Evolutionary conservation across 1,139 yeast species (phyloP), one percentile per base, ranked within the genome.

Genomic region (Lodderomyces pseudojiufengensis): DNA sequence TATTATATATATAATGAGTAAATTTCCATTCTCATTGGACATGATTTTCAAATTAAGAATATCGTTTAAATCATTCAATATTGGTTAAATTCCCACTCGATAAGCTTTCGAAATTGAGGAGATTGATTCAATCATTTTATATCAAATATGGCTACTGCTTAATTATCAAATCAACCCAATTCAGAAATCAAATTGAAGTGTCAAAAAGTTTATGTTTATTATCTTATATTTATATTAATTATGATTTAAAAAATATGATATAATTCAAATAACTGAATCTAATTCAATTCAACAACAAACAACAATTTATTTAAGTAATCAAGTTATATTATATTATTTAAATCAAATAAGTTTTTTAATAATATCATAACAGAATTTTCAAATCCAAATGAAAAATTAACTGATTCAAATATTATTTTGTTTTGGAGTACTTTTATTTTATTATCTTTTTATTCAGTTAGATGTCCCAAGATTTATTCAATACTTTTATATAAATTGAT

Each of bases 351-450:
- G 70, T 11, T 63, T 55, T 36, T 61, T 65, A 22, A 53, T 63
- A 14, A 45, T 59, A 35, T 48, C 55, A 50, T 61, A 31, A 46
- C 40, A 23, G 49, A 46, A 28, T 38, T 44, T 4, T 33, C 33
- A 22, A 41, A 39, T 33, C 33, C 48, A 16, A 41, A 39, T 36
- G 54, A 52, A 5, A 53, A 50, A 29, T 42, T 59, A 14, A 49
- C 57, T 24, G 55, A 50, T 27, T 41, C 43, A 15, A 54, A 60
- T 37, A 43, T 57, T 38, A 43, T 52, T 12, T 56, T 69, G 38
- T 67, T 70, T 43, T 71, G 75, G 76, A 59, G 64, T 38, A 68
- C 70, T 20, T 70, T 70, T 45, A 55, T 63, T 4, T 42, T 70
- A 13, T 50, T 70, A 14, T 68, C 75, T 6, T 60, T 58, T 22